A percentile compares a stretch with the other conserved stretches of the same genome.
phyloP scores from a whole-genome alignment of 2,329 filamentous ascomycete genomes.

The Verruconis gallopava region DNA sequence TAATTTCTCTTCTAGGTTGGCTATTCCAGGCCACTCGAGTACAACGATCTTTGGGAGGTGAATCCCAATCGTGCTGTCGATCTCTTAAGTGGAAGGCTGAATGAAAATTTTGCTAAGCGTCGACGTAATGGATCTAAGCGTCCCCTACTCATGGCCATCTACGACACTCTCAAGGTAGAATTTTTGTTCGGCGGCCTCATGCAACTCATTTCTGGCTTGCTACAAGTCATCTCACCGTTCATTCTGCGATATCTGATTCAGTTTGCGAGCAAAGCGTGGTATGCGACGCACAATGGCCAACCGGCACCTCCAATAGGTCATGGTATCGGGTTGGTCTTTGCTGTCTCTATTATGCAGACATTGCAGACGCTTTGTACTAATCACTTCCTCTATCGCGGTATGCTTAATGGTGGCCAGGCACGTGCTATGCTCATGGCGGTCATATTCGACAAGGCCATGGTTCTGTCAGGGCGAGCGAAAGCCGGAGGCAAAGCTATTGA shows the following conservation, averaged over 20 bases:
- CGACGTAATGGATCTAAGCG: constrained; percentile 54
- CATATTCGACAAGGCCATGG: constrained; percentile 89
- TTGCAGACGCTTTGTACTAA: constrained; percentile 69
- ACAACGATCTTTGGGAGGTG: constrained; percentile 77
- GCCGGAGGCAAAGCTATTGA: constrained; percentile 53
- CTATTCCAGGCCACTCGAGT: constrained; percentile 70
- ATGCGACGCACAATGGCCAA: constrained; percentile 40
- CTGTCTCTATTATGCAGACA: constrained; percentile 75
- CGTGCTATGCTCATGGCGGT: constrained; percentile 71
- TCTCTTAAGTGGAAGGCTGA: constrained; percentile 52
- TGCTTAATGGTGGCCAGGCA: constrained; percentile 78
- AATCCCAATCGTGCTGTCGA: constrained; percentile 69
- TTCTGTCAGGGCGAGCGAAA: constrained; percentile 73
- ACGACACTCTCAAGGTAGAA: constrained; percentile 74
- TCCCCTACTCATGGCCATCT: constrained; percentile 66
- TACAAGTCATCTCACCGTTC: constrained; percentile 73
- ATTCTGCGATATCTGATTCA: constrained; percentile 73
- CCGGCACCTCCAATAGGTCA: constrained; percentile 55
- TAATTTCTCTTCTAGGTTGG: constrained; percentile 43
- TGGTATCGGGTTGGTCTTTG: constrained; percentile 73
- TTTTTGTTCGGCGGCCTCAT: constrained; percentile 75
- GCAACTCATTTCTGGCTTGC: constrained; percentile 56
- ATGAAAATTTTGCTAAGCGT: constrained; percentile 56
- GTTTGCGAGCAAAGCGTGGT: constrained; percentile 70
- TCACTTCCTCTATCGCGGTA: constrained; percentile 86